A percentile compares a stretch with the other conserved stretches of the same genome.
These are phyloP conservation scores for Amanita fuliginea DNA, from an alignment of 768 basidiomycete genomes.

Conservation along the genomic window DNA sequence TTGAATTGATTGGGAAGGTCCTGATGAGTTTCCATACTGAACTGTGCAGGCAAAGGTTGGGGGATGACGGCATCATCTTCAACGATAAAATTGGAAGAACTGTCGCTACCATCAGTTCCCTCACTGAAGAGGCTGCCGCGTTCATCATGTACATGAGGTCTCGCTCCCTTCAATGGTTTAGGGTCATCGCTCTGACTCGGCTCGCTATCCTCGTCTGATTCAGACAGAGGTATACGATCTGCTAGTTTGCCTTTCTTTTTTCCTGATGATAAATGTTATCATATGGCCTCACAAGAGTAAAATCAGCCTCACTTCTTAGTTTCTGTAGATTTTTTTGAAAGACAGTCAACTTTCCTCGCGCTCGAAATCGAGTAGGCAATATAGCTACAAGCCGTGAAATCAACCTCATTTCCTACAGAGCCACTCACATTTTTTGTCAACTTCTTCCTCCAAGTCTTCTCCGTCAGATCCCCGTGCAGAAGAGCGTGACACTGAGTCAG, in stretches of 20 bases:
- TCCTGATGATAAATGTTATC: conserved; percentile 7
- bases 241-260: conserved; percentile 11
- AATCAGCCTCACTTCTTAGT: conserved; percentile 41
- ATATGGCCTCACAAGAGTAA: not conserved
- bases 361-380: conserved; percentile 50
- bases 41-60: conserved; percentile 56
- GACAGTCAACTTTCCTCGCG: conserved; percentile 42
- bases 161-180: conserved; percentile 35
- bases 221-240: conserved; percentile 21
- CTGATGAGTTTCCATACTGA: conserved; percentile 72
- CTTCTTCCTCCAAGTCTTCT: conserved; percentile 30
- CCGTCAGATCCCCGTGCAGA: conserved; percentile 17
- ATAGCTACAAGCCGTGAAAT: conserved; percentile 32
- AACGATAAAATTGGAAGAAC: conserved; percentile 43
- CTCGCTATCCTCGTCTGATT: conserved; percentile 21
- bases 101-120: conserved; percentile 26
- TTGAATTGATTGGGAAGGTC: conserved; percentile 76
- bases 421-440: conserved; percentile 47
- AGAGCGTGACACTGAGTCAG: conserved; percentile 11
- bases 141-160: conserved; percentile 26
- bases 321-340: conserved; percentile 59
- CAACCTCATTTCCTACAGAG: not conserved
- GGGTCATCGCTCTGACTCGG: conserved; percentile 13
- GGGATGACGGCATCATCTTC: conserved; percentile 44
- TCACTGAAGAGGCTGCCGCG: conserved; percentile 24